These are phyloP conservation scores for Torulaspora microellipsoides DNA, from an alignment of 805 yeast species.

Conservation along the genomic window DNA sequence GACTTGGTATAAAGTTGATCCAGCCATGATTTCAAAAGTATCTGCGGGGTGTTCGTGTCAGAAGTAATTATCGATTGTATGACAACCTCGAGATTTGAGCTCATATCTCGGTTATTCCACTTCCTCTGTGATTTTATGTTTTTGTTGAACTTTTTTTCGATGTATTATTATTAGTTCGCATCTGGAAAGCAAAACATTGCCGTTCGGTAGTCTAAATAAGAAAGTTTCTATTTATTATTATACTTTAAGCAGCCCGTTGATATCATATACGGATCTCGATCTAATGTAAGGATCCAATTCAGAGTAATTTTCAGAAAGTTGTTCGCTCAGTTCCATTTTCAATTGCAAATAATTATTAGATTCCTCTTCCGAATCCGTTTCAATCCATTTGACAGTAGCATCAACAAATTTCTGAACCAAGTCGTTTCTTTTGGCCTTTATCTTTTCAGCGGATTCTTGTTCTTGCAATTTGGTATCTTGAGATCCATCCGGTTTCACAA, in stretches of 20 bases:
- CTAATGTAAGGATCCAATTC: slow-evolving; percentile 77
- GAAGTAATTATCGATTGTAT: slow-evolving; percentile 3
- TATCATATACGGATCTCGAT: slow-evolving; percentile 72
- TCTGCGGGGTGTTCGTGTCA: slow-evolving; percentile 8
- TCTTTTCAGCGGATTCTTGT: slow-evolving; percentile 42
- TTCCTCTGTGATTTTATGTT: slow-evolving; percentile 1
- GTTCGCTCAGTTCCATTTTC: slow-evolving; percentile 48
- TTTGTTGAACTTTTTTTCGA: background rate
- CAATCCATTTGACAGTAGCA: slow-evolving; percentile 76
- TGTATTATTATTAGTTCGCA: background rate
- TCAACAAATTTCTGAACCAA: slow-evolving; percentile 52
- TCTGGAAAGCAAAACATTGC: background rate
- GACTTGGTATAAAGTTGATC: slow-evolving; percentile 13
- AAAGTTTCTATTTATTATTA: slow-evolving; percentile 3
- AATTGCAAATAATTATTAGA: slow-evolving; percentile 48
- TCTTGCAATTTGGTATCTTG: slow-evolving; percentile 49
- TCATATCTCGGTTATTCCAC: slow-evolving; percentile 11
- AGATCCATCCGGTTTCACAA: slow-evolving; percentile 54
- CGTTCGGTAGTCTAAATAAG: too few relatives aligned
- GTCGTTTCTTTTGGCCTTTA: slow-evolving; percentile 50
- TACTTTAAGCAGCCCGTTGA: slow-evolving; percentile 51
- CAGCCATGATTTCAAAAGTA: slow-evolving; percentile 8
- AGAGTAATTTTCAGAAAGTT: slow-evolving; percentile 60
- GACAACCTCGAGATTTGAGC: slow-evolving; percentile 4
- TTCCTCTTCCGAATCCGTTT: slow-evolving; percentile 48